Evolutionary conservation across 2,329 filamentous ascomycete genomes (phyloP).

Genomic region (Colletotrichum lupini): DNA sequence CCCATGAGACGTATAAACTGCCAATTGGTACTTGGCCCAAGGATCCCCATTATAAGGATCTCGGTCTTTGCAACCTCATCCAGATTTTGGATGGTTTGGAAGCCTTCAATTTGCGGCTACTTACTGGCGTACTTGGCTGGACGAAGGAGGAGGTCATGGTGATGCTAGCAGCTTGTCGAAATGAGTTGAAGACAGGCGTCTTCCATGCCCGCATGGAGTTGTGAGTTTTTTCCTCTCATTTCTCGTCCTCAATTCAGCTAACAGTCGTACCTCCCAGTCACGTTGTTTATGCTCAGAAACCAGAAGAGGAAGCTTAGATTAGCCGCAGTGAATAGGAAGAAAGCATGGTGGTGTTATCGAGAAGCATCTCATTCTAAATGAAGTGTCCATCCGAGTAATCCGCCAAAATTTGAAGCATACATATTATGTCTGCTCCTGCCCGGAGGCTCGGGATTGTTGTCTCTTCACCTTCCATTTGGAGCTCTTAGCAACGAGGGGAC

Average conservation of each 20-base stretch:
- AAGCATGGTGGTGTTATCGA: background rate
- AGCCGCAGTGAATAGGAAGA: background rate
- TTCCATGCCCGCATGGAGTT: conserved; percentile 42
- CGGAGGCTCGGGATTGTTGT: background rate
- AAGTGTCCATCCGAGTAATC: too few species aligned
- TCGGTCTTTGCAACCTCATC: conserved; percentile 32
- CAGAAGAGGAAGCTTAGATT: background rate
- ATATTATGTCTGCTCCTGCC: too few species aligned
- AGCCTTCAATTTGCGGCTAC: conserved; percentile 40
- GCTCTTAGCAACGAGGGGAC: too few species aligned
- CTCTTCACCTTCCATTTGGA: background rate
- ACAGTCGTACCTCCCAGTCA: background rate
- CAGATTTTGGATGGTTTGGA: conserved; percentile 39
- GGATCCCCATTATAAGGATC: conserved; percentile 37
- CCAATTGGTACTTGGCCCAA: conserved; percentile 43
- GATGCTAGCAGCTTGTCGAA: conserved; percentile 42
- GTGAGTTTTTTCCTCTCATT: conserved; percentile 19
- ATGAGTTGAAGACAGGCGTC: conserved; percentile 42
- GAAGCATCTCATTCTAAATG: background rate
- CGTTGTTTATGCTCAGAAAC: conserved; percentile 33
- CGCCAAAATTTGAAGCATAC: too few species aligned
- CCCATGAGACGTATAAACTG: conserved; percentile 45
- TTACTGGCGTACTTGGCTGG: conserved; percentile 46
- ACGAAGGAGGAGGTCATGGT: conserved; percentile 39
- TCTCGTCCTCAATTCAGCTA: too few species aligned